A percentile compares a stretch with the other conserved stretches of the same genome.
phyloP scores from a whole-genome alignment of 257 asterid genomes.

The Coffea canephora region DNA sequence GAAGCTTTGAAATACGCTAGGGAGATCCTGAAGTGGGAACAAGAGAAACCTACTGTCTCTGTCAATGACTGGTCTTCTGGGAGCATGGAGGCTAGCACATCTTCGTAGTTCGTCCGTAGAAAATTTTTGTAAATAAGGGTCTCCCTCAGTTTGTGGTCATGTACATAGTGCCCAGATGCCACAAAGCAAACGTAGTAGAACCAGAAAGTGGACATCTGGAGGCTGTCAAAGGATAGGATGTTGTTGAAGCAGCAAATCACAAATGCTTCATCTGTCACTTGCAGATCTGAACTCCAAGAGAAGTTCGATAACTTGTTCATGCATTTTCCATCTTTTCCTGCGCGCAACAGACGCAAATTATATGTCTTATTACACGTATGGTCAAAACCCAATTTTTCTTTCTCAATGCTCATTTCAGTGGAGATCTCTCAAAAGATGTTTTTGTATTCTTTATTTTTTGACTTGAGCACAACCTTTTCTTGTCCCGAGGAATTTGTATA shows the following conservation, averaged over 20 bases:
- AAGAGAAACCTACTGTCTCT: slow-evolving; percentile 33
- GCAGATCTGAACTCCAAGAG: neutral
- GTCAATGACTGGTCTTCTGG: slow-evolving; percentile 52
- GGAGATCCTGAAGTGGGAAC: slow-evolving; percentile 81
- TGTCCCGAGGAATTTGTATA: neutral
- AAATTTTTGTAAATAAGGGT: neutral
- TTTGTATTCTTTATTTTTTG: too few species aligned
- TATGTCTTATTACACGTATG: neutral
- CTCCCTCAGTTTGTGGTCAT: neutral
- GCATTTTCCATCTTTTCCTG: neutral
- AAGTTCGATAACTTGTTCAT: neutral
- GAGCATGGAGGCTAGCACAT: slow-evolving; percentile 64
- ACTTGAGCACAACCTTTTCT: too few species aligned
- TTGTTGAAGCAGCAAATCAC: neutral
- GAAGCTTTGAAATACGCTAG: slow-evolving; percentile 51
- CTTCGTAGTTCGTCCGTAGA: slow-evolving; percentile 24
- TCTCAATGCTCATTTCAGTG: neutral
- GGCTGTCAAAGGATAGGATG: neutral
- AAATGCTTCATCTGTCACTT: neutral
- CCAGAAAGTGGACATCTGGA: neutral
- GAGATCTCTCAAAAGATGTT: neutral
- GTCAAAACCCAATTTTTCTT: neutral
- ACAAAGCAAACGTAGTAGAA: neutral
- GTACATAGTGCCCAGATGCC: neutral
- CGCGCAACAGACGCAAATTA: too few species aligned